Conservation (phyloP, 1,284 basidiomycete species). For the Cutaneotrichosporon sp. region DNA sequence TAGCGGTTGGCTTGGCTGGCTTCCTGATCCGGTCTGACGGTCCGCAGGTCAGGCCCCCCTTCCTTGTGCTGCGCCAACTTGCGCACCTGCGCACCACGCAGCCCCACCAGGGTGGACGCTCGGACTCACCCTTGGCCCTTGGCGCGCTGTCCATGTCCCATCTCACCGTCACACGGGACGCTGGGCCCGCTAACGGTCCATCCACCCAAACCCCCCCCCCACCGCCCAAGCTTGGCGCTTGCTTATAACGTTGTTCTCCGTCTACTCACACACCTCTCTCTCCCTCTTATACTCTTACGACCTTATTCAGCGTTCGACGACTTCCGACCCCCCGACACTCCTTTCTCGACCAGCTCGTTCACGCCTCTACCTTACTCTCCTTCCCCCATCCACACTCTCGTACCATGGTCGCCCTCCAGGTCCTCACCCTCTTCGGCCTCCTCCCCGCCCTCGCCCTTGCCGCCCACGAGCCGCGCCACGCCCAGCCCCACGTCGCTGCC, state of each 20-base stretch:
- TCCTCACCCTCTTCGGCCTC: constrained; percentile 34
- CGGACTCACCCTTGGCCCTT: neutral
- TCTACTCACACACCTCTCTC: too few species aligned
- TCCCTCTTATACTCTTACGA: too few species aligned
- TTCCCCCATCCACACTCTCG: neutral
- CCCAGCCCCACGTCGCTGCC: constrained; percentile 25
- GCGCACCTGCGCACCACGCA: neutral
- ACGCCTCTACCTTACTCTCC: neutral
- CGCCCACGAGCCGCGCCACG: constrained; percentile 14
- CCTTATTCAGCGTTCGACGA: neutral
- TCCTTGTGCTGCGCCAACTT: too few species aligned
- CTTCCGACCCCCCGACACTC: neutral
- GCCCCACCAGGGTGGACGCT: neutral
- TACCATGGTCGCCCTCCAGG: constrained; percentile 36
- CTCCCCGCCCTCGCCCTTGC: constrained; percentile 35
- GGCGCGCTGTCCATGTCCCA: neutral
- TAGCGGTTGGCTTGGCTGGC: too few species aligned
- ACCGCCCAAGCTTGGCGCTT: too few species aligned
- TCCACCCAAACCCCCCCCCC: too few species aligned
- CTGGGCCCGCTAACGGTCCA: neutral
- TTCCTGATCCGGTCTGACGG: too few species aligned
- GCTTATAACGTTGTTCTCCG: too few species aligned
- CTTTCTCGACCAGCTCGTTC: neutral
- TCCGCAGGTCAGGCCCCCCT: too few species aligned
- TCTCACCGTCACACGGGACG: neutral